Evolutionary conservation across 805 yeast species (phyloP), one percentile per base, ranked within the genome.

Genomic region (Pichia californica): DNA sequence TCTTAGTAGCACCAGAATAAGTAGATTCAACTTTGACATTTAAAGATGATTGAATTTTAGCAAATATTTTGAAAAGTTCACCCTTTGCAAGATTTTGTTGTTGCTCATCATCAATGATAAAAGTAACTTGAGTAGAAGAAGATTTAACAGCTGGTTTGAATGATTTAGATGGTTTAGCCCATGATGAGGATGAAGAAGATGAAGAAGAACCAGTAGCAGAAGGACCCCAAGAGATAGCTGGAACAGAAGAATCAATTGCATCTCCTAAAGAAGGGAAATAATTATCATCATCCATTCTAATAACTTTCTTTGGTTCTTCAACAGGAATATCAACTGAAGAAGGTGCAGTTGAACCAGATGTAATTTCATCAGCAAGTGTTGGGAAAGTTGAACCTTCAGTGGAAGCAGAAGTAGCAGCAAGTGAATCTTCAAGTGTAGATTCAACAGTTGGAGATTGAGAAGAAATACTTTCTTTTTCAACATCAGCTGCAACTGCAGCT

Each of bases 11-110:
- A 54, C 77, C 76, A 36, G 94, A 83, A 43, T 87, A 70, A 42
- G 95, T 86, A 43, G 94, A 83, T 61, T 88, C 96, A 49, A 88
- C 77, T 48, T 78, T 76, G 43, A 88, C 85, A 37, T 72, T 66
- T 48, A 80, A 72, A 29, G 69, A 63, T 46, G 77, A 66, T 64
- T 82, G 83, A 55, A 86, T 74, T 38, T 74, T 66, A 38, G 76
- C 70, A 49, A 88, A 68, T 49, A 86, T 74, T 57, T 81, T 81
- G 54, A 81, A 71, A 48, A 85, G 77, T 52, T 84, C 93, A 19
- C 79, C 70, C 53, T 81, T 79, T 37, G 74, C 62, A 25, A 82
- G 72, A 42, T 76, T 72, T 57, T 79, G 63, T 59, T 85, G 91
- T 50, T 82, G 81, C 42, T 77, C 80, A 44, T 76, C 73, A 54